Evolutionary conservation across 2,329 filamentous ascomycete species (phyloP), one percentile per base, ranked within the genome.

Genomic region (Chalara sp.): DNA sequence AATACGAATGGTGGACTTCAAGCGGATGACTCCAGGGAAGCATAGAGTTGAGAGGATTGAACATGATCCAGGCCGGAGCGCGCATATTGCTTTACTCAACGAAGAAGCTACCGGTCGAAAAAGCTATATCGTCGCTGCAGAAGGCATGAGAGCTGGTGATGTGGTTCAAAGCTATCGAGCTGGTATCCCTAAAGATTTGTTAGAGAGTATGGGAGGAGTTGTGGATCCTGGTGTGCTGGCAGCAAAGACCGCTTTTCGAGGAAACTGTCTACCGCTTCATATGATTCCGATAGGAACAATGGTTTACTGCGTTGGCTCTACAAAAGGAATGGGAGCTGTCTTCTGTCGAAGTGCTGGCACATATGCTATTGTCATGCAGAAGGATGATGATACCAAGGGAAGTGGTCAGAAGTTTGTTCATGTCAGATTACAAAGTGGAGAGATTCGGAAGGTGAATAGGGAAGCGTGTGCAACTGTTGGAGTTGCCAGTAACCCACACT

Each of bases 311-410:
- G 84, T 99, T 33, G 92, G 92, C 10, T 88, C 86, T 30, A 77
- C 83, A 5, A 78, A 80, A 32, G 84, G 84, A 53, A 81, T 85
- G 29, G 81, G 83, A 10, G 93, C 87, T 11, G 89, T 96, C 21
- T 93, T 99, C 68, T 99, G 93, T 68, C 85, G 93, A 56, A 95
- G 90, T 67, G 93, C 95, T 2, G 93, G 93, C 44, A 97, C 93
- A 7, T 91, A 90, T 64, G 93, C 89, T 28, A 85, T 88, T 2
- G 83, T 99, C 11, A 80, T 96, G 45, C 85, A 89, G 61, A 97
- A 96, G 72, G 89, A 95, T 50, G 89, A 93, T 61, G 82, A 84
- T 65, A 80, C 79, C 47, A 74, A 73, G 55, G 76, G 82, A 50
- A 79, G 80, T 51, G 79, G 80, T 53, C 83, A 87, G 58, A 83